Base-by-base conservation (phyloP, 805 yeast species). In the Diddensiella transvaalensis region DNA sequence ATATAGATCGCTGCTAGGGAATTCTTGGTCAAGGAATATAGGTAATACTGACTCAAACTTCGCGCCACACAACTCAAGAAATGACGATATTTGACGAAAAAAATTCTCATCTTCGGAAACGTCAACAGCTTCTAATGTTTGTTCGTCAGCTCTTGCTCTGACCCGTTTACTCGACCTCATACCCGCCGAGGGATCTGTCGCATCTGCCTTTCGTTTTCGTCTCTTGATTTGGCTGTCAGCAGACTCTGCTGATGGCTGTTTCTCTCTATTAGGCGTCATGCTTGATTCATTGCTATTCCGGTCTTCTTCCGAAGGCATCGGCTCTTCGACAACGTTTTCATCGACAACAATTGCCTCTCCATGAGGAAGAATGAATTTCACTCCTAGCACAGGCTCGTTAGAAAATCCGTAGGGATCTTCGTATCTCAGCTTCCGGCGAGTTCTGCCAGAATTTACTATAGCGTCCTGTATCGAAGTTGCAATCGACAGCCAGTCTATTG, bases 81-180 rank as follows among this genome's bases (percentile, higher is more conserved):
- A 57, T 4, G 47, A 21, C 33, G 40, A 40, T 38, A 60, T 39
- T 24, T 58, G 55, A 18, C 50, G 53, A 26, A 60, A 57, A 46
- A 60, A 60, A 8, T 49, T 41, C 33, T 59, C 60, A 24, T 56
- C 58, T n/a, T 48, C 51, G 11, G 54, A 17, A n/a, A 53, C 40
- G 36, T 57, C 62, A 3, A 46, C 47, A 11, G 41, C 44, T 17
- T 46, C 56, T 2, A 56, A 18, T 3, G 51, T 39, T 4, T 50
- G 50, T 26, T 55, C 55, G 23, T 53, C 62, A 3, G 47, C 53
- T 8, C 62, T 47, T 4, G 63, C 61, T 15, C 59, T 56, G n/a
- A 62, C 61, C 19, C 66, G 48, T 44, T 60, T 59, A 32, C 53
- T 47, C 6, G 42, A 42, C 15, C 17, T 4, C 13, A 32, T 19